Evolutionary conservation across 768 basidiomycete genomes (phyloP), one percentile per base, ranked within the genome.

Genomic region (Leccinum obscurum): DNA sequence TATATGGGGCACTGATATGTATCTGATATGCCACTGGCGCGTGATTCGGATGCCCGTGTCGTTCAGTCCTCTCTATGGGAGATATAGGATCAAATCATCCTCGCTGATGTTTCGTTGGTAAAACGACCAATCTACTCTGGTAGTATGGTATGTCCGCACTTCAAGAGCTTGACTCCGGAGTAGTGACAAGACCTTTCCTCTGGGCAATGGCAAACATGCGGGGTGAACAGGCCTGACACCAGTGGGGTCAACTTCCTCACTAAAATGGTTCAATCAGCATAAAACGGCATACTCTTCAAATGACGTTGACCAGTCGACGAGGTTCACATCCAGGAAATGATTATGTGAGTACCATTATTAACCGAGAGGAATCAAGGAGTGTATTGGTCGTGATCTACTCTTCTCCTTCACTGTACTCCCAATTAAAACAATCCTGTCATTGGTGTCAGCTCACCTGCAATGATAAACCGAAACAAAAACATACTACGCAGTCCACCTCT

Each of bases 401-500:
- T 11, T 64, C 63, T 62, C 10, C 10, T 59, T 81, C 70, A 6
- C 81, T 86, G 68, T 77, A 90, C 59, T 89, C 85, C 89, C 89
- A 90, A 64, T 78, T 84, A 63, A 79, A 89, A 68, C 89, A 91
- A 64, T 91, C 89, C 88, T 90, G 52, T 20, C 17, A 55, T 54
- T 13, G 35, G 17, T 22, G 14, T 56, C 44, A 56, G 55, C 22
- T 60, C 51, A n/a, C n/a, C 20, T 51, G 15, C 10, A 26, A 17
- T 6, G 53, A 56, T 44, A 24, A 15, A 55, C 30, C n/a, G 2
- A 52, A 50, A 39, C 5, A 41, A 49, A 20, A 3, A 79, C 85
- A 59, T 64, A 89, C 88, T 57, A 85, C 77, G 67, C 90, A 92
- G 62, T 89, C 85, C 14, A 80, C 77, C 66, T 89, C 83, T n/a